Conservation (phyloP, 2,329 filamentous ascomycete species). For the Fusarium ramigenum region DNA sequence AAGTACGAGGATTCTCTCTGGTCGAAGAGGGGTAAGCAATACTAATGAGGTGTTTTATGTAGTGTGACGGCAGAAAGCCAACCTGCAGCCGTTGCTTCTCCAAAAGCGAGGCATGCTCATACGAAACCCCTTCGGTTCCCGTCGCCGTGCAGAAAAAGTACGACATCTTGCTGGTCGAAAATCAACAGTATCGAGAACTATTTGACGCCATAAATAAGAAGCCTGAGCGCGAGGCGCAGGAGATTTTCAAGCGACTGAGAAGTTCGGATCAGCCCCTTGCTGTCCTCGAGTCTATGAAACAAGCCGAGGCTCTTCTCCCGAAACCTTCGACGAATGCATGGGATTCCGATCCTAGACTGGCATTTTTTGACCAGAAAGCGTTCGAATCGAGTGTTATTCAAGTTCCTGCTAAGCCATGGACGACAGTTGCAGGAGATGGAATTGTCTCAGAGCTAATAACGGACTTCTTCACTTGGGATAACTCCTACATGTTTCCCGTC, state of each 20-base stretch:
- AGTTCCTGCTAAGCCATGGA: not conserved
- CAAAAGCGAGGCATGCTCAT: slow-evolving; percentile 1
- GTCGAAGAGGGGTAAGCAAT: not conserved
- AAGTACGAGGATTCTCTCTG: not conserved
- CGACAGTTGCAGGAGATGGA: not conserved
- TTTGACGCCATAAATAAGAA: slow-evolving; percentile 11
- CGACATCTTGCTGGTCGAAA: slow-evolving; percentile 7
- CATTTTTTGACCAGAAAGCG: not conserved
- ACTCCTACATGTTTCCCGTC: not conserved
- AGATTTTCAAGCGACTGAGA: slow-evolving; percentile 7
- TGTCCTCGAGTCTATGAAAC: slow-evolving; percentile 1
- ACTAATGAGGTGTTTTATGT: not conserved
- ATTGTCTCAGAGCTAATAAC: not conserved
- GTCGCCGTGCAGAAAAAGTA: slow-evolving; percentile 10
- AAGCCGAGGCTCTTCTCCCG: slow-evolving; percentile 6
- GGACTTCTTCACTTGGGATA: not conserved
- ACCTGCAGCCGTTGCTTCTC: slow-evolving; percentile 10
- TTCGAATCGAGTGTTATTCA: not conserved
- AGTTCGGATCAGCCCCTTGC: not conserved
- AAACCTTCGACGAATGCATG: not conserved
- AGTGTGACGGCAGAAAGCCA: slow-evolving; percentile 17
- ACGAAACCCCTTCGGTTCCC: not conserved
- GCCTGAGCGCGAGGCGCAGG: slow-evolving; percentile 6
- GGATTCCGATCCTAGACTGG: not conserved
- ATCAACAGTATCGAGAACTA: slow-evolving; percentile 18